A percentile compares a stretch with the other conserved stretches of the same genome.
Conservation (phyloP, 495 filamentous ascomycete species). For the Aspergillus coremiiformis region DNA sequence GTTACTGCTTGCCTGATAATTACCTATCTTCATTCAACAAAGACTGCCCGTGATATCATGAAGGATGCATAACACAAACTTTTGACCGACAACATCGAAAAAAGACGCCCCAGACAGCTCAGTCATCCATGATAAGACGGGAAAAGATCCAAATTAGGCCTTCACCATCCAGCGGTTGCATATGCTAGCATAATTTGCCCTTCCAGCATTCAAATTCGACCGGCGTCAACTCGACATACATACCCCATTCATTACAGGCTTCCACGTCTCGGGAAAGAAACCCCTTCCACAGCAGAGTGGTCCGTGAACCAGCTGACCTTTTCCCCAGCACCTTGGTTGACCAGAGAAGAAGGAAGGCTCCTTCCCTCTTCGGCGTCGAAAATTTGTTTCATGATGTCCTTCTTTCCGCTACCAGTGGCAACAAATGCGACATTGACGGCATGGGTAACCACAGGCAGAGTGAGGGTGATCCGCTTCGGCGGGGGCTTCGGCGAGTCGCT, state of each 20-base stretch:
- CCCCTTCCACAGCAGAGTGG: conserved; percentile 68
- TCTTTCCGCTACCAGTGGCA: conserved; percentile 81
- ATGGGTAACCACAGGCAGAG: conserved; percentile 80
- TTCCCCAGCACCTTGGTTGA: conserved; percentile 75
- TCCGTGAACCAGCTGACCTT: conserved; percentile 96
- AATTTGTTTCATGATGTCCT: conserved; percentile 84
- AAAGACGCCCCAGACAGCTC: neutral
- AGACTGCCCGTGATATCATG: conserved; percentile 8
- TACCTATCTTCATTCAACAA: conserved; percentile 7
- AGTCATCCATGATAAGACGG: neutral
- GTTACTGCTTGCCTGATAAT: neutral
- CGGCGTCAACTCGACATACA: neutral
- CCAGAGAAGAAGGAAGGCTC: conserved; percentile 72
- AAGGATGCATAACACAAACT: conserved; percentile 9
- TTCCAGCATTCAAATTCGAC: neutral
- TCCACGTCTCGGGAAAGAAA: conserved; percentile 67
- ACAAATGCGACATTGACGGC: conserved; percentile 82
- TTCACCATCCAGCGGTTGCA: neutral
- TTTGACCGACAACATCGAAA: neutral
- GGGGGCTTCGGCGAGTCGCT: conserved; percentile 93
- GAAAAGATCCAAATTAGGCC: neutral
- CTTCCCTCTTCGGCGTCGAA: conserved; percentile 72
- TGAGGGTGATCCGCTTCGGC: conserved; percentile 81
- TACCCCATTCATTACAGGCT: conserved; percentile 33
- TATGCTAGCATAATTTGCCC: neutral